Evolutionary conservation across 768 basidiomycete genomes (phyloP).

Genomic region (Termitomyces bulborhizus): DNA sequence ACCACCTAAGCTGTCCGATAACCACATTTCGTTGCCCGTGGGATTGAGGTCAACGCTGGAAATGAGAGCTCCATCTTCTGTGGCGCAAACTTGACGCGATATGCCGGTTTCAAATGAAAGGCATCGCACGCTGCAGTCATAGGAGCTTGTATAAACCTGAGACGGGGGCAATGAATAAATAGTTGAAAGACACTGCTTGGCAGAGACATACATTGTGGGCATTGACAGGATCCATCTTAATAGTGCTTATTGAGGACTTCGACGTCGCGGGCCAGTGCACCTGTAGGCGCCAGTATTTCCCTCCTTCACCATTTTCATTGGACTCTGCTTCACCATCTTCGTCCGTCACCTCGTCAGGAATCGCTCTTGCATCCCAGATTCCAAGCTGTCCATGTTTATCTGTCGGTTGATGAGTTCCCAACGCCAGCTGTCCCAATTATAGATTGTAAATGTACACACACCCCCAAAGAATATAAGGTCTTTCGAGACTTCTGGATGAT

Average conservation of each 20-base stretch:
- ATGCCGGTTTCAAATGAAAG: constrained; percentile 69
- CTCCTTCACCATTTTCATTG: constrained; percentile 45
- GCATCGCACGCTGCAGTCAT: constrained; percentile 72
- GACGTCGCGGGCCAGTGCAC: constrained; percentile 79
- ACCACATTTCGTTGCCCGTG: constrained; percentile 76
- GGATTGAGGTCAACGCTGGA: constrained; percentile 67
- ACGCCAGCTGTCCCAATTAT: too few relatives aligned
- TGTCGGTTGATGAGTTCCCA: constrained; percentile 19
- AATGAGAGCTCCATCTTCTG: constrained; percentile 50
- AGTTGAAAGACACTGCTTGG: background rate
- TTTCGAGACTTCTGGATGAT: constrained; percentile 74
- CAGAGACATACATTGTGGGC: constrained; percentile 54
- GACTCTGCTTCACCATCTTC: constrained; percentile 50
- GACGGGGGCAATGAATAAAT: background rate
- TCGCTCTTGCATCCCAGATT: constrained; percentile 81
- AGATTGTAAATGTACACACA: constrained; percentile 19
- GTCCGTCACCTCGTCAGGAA: constrained; percentile 56
- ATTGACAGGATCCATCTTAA: constrained; percentile 74
- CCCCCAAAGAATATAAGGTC: constrained; percentile 88
- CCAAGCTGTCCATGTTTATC: constrained; percentile 82
- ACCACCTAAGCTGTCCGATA: constrained; percentile 69
- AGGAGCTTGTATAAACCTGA: constrained; percentile 76
- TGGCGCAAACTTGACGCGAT: constrained; percentile 63
- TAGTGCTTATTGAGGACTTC: constrained; percentile 71
- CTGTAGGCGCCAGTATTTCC: constrained; percentile 76